Evolutionary conservation across 2,329 filamentous ascomycete species (phyloP).

Genomic region (Niveomyces coronatus): DNA sequence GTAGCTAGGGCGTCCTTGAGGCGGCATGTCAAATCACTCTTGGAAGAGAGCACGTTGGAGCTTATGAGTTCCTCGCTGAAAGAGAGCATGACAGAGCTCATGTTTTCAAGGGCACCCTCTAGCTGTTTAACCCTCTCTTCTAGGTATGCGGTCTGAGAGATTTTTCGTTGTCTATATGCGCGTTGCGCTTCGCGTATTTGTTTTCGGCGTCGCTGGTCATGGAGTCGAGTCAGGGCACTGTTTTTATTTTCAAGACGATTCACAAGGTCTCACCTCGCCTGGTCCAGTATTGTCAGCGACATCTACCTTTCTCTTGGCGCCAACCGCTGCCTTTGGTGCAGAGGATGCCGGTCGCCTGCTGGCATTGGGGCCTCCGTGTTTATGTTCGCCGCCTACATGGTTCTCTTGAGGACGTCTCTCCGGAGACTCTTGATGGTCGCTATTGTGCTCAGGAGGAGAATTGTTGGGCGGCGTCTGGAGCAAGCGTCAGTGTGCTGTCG

Average conservation of each 20-base stretch:
- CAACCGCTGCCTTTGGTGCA: not conserved
- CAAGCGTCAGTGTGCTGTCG: too few species aligned
- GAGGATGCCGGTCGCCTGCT: too few species aligned
- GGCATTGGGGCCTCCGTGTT: too few species aligned
- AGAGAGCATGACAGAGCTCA: constrained; percentile 36
- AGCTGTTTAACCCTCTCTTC: constrained; percentile 55
- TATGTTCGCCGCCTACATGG: too few species aligned
- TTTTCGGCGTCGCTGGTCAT: constrained; percentile 61
- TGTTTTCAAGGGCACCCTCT: constrained; percentile 54
- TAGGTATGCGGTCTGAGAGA: constrained; percentile 60
- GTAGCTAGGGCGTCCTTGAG: constrained; percentile 12
- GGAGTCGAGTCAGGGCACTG: too few species aligned
- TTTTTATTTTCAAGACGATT: not conserved
- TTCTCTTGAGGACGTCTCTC: too few species aligned
- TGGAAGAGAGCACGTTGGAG: constrained; percentile 10
- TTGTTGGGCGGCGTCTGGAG: not conserved
- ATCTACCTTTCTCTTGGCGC: constrained; percentile 3
- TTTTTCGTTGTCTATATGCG: constrained; percentile 70
- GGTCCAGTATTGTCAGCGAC: not conserved
- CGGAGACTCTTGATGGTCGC: too few species aligned
- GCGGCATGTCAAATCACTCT: constrained; percentile 9
- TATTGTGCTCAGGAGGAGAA: too few species aligned
- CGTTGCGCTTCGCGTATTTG: constrained; percentile 74
- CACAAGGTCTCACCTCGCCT: constrained; percentile 1
- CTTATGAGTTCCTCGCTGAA: constrained; percentile 12